Percentiles rank a stretch among this genome's conserved stretches.
Evolutionary conservation across 2,329 filamentous ascomycete species (phyloP).

Genomic region (Neurospora sp.): DNA sequence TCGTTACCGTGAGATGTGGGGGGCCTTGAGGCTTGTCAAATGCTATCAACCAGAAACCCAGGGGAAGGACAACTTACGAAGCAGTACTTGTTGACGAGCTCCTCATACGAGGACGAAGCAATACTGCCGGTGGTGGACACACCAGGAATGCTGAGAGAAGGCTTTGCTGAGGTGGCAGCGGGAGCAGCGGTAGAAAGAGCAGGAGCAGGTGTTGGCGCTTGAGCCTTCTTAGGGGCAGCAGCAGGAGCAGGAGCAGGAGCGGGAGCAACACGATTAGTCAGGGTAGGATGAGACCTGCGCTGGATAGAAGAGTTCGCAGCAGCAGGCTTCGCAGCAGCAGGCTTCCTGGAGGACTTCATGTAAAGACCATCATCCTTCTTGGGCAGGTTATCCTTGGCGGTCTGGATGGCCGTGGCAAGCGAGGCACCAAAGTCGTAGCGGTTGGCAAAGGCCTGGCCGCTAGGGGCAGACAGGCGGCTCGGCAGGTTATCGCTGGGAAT

Average conservation of each 20-base stretch:
- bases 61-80: slow-evolving; percentile 65
- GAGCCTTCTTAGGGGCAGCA: slow-evolving; percentile 9
- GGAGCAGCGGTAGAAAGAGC: slow-evolving; percentile 6
- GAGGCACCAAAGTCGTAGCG: slow-evolving; percentile 97
- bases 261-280: slow-evolving; percentile 4
- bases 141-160: neutral
- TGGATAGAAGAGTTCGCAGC: slow-evolving; percentile 3
- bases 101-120: slow-evolving; percentile 84
- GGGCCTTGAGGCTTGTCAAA: slow-evolving; percentile 17
- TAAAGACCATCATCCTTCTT: slow-evolving; percentile 49
- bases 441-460: slow-evolving; percentile 72
- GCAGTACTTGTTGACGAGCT: slow-evolving; percentile 98
- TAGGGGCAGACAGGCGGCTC: slow-evolving; percentile 41
- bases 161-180: slow-evolving; percentile 32
- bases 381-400: slow-evolving; percentile 53
- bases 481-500: slow-evolving; percentile 53
- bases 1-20: slow-evolving; percentile 22
- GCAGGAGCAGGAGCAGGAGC: slow-evolving; percentile 5
- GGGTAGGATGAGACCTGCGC: slow-evolving; percentile 4
- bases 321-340: slow-evolving; percentile 10
- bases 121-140: slow-evolving; percentile 44
- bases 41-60: slow-evolving; percentile 29
- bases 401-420: slow-evolving; percentile 69
- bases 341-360: slow-evolving; percentile 41
- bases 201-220: slow-evolving; percentile 8